phyloP scores from a whole-genome alignment of 169 alveolate species.

The Plasmodium knowlesi region DNA sequence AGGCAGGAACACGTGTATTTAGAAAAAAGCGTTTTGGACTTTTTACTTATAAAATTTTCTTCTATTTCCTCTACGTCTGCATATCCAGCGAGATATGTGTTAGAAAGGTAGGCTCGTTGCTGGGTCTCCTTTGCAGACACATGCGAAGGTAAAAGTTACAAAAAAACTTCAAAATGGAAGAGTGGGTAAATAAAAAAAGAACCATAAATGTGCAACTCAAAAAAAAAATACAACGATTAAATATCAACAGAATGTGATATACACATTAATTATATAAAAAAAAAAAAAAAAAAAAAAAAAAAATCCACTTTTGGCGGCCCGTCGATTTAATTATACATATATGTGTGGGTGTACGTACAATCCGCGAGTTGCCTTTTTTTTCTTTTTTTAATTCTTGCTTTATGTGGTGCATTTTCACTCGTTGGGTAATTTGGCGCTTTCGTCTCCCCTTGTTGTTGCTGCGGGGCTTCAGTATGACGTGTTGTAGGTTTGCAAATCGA shows the following conservation, averaged over 20 bases:
- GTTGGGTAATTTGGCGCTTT: background rate
- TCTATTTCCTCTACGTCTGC: background rate
- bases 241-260: background rate
- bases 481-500: slow-evolving; percentile 68
- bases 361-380: background rate
- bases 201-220: background rate
- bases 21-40: background rate
- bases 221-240: background rate
- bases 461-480: slow-evolving; percentile 6
- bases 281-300: background rate
- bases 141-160: background rate
- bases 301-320: background rate
- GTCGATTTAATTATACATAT: background rate
- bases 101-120: background rate
- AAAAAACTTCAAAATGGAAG: background rate
- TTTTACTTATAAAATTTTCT: background rate
- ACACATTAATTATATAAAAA: background rate
- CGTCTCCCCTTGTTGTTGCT: background rate
- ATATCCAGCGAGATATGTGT: background rate
- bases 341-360: background rate
- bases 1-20: background rate
- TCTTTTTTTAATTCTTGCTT: background rate
- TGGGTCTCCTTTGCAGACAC: background rate
- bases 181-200: background rate
- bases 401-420: background rate